Conservation (phyloP, 1,139 yeast genomes). For the Starmera stellimalicola region DNA sequence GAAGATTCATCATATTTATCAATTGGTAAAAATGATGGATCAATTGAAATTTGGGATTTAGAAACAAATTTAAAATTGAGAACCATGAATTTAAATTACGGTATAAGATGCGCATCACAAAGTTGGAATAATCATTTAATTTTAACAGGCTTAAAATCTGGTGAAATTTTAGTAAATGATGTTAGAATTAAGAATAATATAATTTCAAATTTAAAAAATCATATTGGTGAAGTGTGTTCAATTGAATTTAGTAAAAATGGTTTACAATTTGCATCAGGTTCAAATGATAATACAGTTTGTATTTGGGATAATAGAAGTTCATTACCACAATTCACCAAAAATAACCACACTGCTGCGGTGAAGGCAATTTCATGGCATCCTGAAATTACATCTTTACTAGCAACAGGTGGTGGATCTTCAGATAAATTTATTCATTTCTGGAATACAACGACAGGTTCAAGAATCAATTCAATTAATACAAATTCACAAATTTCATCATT, state of each 20-base stretch:
- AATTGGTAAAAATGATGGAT: slow-evolving; percentile 79
- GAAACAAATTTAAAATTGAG: slow-evolving; percentile 68
- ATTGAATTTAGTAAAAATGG: slow-evolving; percentile 83
- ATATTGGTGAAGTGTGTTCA: slow-evolving; percentile 90
- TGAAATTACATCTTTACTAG: slow-evolving; percentile 68
- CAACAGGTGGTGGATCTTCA: slow-evolving; percentile 94
- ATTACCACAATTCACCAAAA: slow-evolving; percentile 65
- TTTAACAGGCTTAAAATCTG: slow-evolving; percentile 78
- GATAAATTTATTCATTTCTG: slow-evolving; percentile 90
- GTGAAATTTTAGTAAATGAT: slow-evolving; percentile 82
- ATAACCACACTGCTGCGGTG: slow-evolving; percentile 87
- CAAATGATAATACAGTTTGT: slow-evolving; percentile 88
- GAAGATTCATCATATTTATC: slow-evolving; percentile 84
- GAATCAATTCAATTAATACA: slow-evolving; percentile 80
- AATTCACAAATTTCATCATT: slow-evolving; percentile 91
- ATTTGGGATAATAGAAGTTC: slow-evolving; percentile 90
- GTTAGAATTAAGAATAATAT: slow-evolving; percentile 83
- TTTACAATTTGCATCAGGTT: slow-evolving; percentile 81
- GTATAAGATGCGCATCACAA: slow-evolving; percentile 73
- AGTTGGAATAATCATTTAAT: slow-evolving; percentile 79
- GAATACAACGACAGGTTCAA: slow-evolving; percentile 87
- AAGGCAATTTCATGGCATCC: slow-evolving; percentile 97
- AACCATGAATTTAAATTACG: slow-evolving; percentile 63
- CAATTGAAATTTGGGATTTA: slow-evolving; percentile 89
- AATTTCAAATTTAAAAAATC: slow-evolving; percentile 49